Evolutionary conservation across 306 rosid genomes (phyloP).

Genomic region (Quercus dentata): DNA sequence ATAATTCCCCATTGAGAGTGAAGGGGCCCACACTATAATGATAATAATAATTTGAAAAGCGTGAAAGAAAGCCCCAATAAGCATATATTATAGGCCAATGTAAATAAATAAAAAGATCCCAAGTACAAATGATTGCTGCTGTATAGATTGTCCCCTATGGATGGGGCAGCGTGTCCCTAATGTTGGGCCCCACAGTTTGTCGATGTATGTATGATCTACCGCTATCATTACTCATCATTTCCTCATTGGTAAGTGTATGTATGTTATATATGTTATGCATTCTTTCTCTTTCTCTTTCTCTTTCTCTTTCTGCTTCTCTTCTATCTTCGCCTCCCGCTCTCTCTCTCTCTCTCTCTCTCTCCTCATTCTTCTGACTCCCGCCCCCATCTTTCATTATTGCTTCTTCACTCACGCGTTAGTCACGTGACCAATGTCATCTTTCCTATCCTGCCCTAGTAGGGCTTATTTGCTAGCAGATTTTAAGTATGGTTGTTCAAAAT

Average conservation of each 20-base stretch:
- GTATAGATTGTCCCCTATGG: conserved; percentile 46
- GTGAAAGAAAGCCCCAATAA: too few species aligned
- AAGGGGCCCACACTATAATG: too few species aligned
- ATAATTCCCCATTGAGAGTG: too few species aligned
- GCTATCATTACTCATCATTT: conserved; percentile 18
- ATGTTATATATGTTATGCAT: background rate
- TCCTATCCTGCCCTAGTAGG: too few species aligned
- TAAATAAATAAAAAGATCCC: conserved; percentile 17
- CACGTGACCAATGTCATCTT: conserved; percentile 33
- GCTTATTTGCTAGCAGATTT: too few species aligned
- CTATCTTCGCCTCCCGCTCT: background rate
- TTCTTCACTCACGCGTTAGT: conserved; percentile 33
- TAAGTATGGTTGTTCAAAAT: too few species aligned
- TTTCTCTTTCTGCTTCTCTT: background rate
- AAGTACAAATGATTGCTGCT: conserved; percentile 66
- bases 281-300: too few species aligned
- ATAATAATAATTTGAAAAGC: too few species aligned
- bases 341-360: conserved; percentile 17
- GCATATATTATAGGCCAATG: too few species aligned
- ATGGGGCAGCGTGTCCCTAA: conserved; percentile 30
- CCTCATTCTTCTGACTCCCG: conserved; percentile 39
- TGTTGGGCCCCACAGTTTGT: conserved; percentile 13
- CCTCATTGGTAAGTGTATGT: background rate
- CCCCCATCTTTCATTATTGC: conserved; percentile 15
- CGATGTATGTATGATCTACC: conserved; percentile 3